Conservation (phyloP, 805 yeast genomes). For the Dipodascus geniculatus region DNA sequence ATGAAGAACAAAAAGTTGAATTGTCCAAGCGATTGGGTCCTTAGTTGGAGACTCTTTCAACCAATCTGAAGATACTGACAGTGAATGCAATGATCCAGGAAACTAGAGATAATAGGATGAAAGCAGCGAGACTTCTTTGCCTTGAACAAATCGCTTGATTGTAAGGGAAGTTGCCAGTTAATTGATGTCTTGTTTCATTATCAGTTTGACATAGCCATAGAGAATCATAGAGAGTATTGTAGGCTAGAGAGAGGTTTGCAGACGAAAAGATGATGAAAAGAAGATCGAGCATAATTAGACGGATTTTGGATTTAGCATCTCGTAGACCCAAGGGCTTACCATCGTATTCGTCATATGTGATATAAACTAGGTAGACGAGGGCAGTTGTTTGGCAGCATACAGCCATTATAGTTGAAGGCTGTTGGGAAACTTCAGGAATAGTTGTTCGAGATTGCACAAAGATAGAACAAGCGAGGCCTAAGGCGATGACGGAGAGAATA, state of each 20-base stretch:
- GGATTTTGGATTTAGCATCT: conserved; percentile 71
- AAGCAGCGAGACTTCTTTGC: conserved; percentile 68
- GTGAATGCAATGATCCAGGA: conserved; percentile 83
- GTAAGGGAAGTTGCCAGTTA: conserved; percentile 21
- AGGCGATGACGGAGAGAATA: conserved; percentile 49
- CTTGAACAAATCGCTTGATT: conserved; percentile 53
- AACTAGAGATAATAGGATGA: conserved; percentile 60
- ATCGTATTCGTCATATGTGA: conserved; percentile 81
- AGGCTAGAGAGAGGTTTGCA: conserved; percentile 77
- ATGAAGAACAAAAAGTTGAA: background rate
- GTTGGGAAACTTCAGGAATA: conserved; percentile 41
- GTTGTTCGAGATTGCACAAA: conserved; percentile 25
- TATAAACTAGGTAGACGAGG: conserved; percentile 61
- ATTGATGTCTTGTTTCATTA: conserved; percentile 17
- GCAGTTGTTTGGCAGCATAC: conserved; percentile 75
- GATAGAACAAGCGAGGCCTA: conserved; percentile 56
- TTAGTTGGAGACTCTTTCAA: conserved; percentile 32
- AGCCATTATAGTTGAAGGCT: conserved; percentile 89
- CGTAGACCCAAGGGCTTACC: conserved; percentile 89
- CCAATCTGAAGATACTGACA: conserved; percentile 71
- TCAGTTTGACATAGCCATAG: conserved; percentile 60
- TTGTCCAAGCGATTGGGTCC: background rate
- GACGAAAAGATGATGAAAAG: conserved; percentile 80
- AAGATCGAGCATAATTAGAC: conserved; percentile 69
- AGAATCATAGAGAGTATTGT: conserved; percentile 67